Conservation (phyloP, 257 asterid genomes). For the Penstemon barbatus region DNA sequence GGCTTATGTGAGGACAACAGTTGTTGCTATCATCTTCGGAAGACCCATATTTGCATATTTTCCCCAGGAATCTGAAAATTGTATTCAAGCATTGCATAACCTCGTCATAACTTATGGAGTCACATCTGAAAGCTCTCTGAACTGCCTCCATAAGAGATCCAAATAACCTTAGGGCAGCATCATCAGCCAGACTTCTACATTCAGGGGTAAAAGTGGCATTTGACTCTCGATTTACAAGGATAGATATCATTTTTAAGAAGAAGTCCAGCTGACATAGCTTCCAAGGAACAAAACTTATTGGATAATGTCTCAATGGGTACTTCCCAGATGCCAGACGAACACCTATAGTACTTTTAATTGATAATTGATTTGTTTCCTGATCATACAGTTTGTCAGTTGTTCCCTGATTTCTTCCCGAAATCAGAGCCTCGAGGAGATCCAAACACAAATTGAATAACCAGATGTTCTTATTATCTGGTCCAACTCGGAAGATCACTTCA, state of each 20-base stretch:
- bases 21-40: constrained; percentile 33
- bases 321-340: constrained; percentile 40
- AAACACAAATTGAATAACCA: constrained; percentile 65
- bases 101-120: constrained; percentile 50
- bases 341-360: constrained; percentile 26
- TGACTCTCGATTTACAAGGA: constrained; percentile 50
- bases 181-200: constrained; percentile 37
- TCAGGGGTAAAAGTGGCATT: constrained; percentile 35
- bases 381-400: constrained; percentile 27
- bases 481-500: constrained; percentile 52
- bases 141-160: constrained; percentile 59
- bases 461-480: constrained; percentile 50
- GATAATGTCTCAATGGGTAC: constrained; percentile 51
- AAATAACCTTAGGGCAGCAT: constrained; percentile 59
- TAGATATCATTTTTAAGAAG: constrained; percentile 52
- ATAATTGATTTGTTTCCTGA: constrained; percentile 32
- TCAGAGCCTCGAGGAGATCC: constrained; percentile 59
- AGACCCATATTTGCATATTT: constrained; percentile 37
- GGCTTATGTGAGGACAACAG: constrained; percentile 38
- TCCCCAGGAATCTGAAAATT: constrained; percentile 51
- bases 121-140: constrained; percentile 42
- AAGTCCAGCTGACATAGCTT: constrained; percentile 59
- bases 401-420: constrained; percentile 43
- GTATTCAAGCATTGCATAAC: constrained; percentile 55
- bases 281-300: constrained; percentile 62